phyloP scores from a whole-genome alignment of 768 basidiomycete species.

The Multifurca ochricompacta region DNA sequence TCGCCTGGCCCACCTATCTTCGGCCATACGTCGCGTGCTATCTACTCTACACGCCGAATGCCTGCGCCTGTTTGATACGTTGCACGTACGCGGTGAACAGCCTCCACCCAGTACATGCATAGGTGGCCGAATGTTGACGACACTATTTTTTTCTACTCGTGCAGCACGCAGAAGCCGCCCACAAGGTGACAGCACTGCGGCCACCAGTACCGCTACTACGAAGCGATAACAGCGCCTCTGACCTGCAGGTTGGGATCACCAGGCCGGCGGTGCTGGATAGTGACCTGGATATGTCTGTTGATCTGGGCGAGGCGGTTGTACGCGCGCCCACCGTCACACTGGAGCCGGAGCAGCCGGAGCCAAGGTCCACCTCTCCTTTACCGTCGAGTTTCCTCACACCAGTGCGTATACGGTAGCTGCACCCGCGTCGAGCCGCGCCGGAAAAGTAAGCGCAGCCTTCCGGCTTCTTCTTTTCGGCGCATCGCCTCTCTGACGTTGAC shows the following conservation, averaged over 20 bases:
- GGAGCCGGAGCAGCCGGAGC: background rate
- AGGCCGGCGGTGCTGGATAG: background rate
- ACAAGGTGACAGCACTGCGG: background rate
- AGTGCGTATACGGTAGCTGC: background rate
- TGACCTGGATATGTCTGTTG: slow-evolving; percentile 6
- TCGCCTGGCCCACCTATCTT: slow-evolving; percentile 33
- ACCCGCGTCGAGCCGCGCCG: background rate
- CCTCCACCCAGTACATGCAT: background rate
- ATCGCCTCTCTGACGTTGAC: background rate
- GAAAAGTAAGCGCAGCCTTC: background rate
- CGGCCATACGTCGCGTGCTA: background rate
- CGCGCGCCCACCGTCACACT: background rate
- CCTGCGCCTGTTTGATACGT: background rate
- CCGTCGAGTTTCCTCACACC: background rate
- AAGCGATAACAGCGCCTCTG: background rate
- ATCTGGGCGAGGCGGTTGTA: slow-evolving; percentile 8
- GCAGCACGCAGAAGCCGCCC: background rate
- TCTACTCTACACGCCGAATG: slow-evolving; percentile 5
- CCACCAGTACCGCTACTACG: background rate
- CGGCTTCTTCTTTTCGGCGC: too few relatives aligned
- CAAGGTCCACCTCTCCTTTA: background rate
- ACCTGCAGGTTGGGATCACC: background rate
- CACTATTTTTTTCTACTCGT: background rate
- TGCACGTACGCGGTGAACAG: slow-evolving; percentile 9
- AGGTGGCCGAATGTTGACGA: background rate